Evolutionary conservation across 148 eudicot genomes (phyloP).

Genomic region (Nepenthes mirabilis): DNA sequence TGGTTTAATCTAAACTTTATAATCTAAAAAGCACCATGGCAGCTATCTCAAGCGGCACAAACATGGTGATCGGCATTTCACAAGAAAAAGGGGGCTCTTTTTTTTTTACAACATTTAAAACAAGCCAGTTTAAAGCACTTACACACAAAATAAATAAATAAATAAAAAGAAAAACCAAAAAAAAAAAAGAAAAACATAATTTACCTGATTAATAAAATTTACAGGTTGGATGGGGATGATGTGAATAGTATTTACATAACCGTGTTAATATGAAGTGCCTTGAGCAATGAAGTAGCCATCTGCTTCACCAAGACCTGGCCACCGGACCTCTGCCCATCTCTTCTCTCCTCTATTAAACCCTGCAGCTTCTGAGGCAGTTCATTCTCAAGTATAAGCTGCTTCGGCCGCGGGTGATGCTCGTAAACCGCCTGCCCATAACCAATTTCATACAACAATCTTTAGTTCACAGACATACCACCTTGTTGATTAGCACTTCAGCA

Average conservation of each 20-base stretch:
- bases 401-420: conserved; percentile 97
- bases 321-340: conserved; percentile 95
- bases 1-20: no score
- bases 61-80: no score
- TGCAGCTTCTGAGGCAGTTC: conserved; percentile 92
- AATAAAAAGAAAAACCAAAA: no score
- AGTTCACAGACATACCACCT: not conserved
- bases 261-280: conserved; percentile 97
- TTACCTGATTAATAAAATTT: no score
- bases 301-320: conserved; percentile 98
- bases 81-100: no score
- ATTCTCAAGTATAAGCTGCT: conserved; percentile 92
- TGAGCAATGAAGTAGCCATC: conserved; percentile 96
- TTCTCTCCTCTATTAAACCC: conserved; percentile 86
- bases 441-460: not conserved
- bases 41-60: no score
- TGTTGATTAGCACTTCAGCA: not conserved
- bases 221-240: no score
- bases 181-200: no score
- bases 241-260: conserved; percentile 34
- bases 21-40: no score
- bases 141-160: no score
- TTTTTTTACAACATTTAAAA: no score
- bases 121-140: no score
- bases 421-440: conserved; percentile 67